Base-by-base conservation (phyloP, 257 asterid genomes). In the Catharanthus roseus region DNA sequence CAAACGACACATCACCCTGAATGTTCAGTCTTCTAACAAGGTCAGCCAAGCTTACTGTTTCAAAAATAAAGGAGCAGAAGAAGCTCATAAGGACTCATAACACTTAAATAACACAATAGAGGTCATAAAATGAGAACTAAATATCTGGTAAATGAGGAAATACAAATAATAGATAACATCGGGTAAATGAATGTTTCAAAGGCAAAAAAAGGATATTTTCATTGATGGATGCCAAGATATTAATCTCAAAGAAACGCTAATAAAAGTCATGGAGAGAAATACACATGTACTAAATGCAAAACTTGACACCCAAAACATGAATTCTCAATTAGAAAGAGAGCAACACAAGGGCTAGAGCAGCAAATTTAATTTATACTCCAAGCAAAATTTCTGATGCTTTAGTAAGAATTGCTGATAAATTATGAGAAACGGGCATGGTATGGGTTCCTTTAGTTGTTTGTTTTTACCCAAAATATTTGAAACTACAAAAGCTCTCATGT, bases 361-460 rank as follows among this genome's bases (percentile, higher is more conserved):
- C 70, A 74, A 63, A 73, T 71, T n/a, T 86, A 80, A 51, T 78
- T 41, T 70, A 78, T 70, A 84, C 82, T 63, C 90, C 86, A 24
- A 72, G 72, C 82, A 87, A 86, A 87, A 83, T 89, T 31, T 80
- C 79, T 33, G 83, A 83, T 58, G 80, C 89, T 54, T 79, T 86
- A 54, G 78, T 74, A 74, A 86, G 73, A 73, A 80, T 85, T 51
- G 90, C 89, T 18, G 77, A 89, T 69, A 89, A 84, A 77, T 42
- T 88, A 71, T 77, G 76, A 73, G 47, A 41, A 16, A 18, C 28
- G 19, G 18, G 3, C 23, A 28, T 26, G 60, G 15, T 5, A 58
- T 41, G 39, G 12, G 0, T 28, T 41, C 56, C 50, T n/a, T 24
- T 31, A 33, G 34, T 13, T 16, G 0, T 3, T 53, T 34, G 31